Evolutionary conservation across 768 basidiomycete species (phyloP), one percentile per base, ranked within the genome.

Genomic region (Boletus huronensis): DNA sequence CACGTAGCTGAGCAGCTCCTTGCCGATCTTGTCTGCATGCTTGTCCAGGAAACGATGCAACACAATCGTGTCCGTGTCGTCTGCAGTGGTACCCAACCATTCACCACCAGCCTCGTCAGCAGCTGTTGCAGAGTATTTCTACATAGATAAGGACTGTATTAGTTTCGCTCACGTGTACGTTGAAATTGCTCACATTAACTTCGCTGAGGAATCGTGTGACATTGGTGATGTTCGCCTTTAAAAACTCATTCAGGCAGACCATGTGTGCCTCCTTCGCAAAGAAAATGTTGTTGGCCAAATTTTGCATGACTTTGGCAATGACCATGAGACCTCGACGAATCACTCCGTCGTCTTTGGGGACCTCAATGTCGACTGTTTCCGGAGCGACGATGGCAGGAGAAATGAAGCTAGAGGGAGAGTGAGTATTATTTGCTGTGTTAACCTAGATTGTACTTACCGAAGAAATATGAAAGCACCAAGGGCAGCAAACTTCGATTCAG

Each of bases 401-500:
- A 55, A 96, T 91, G 69, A 96, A 96, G 43, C 90, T 93, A 44
- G 8, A 3, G 41, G n/a, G 16, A 7, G 26, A 34, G 26, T 50
- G 39, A 67, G 19, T 52, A 57, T 36, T 25, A 52, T 36, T 48
- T 23, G 0, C 8, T 11, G 17, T 14, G 23, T 28, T 21, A n/a
- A 21, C 39, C 8, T 39, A 38, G 5, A 11, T 34, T 48, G 9
- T 11, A 62, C 73, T 34, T 62, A 88, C 83, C 94, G 82, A 40
- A 98, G 75, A 66, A 98, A 97, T 55, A 98, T 87, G 75, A 97
- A 93, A 11, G 93, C 90, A 23, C 93, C 92, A 36, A 91, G 79
- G 1, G 90, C 89, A 23, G 88, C 81, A 63, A 86, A 90, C 67
- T 88, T 90, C 5, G 88, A 78, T 47, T 88, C 84, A 0, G 90